Evolutionary conservation across 768 basidiomycete genomes (phyloP).

Genomic region (Trichaptum fuscoviolaceum): DNA sequence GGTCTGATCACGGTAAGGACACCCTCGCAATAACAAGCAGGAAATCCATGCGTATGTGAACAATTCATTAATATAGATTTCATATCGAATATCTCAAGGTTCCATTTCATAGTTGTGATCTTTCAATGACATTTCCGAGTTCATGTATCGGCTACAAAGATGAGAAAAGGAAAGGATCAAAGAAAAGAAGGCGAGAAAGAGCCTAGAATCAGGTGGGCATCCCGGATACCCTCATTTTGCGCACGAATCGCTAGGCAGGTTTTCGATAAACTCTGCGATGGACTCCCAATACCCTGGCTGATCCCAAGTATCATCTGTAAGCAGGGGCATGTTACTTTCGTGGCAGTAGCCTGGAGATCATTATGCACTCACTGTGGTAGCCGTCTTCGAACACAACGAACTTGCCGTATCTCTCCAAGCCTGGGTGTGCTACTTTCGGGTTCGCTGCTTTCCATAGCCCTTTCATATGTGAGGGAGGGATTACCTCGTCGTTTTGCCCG

Average conservation of each 20-base stretch:
- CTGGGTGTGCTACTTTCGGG: not conserved
- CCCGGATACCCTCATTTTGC: not conserved
- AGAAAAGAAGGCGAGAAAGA: not conserved
- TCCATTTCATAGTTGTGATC: no score
- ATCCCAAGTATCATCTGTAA: slow-evolving; percentile 50
- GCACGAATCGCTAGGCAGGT: slow-evolving; percentile 4
- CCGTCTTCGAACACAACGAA: slow-evolving; percentile 51
- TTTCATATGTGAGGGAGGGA: slow-evolving; percentile 48
- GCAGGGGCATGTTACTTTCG: not conserved
- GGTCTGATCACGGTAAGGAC: not conserved
- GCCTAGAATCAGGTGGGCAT: not conserved
- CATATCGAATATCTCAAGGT: no score
- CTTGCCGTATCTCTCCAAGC: slow-evolving; percentile 33
- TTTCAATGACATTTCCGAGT: no score
- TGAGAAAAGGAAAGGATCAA: not conserved
- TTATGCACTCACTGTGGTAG: slow-evolving; percentile 42
- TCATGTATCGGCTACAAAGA: not conserved
- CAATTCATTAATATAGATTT: no score
- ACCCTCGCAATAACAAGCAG: not conserved
- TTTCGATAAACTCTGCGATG: slow-evolving; percentile 41
- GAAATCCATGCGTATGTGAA: no score
- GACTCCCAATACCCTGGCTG: slow-evolving; percentile 51
- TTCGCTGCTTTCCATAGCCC: slow-evolving; percentile 15
- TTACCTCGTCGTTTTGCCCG: slow-evolving; percentile 53
- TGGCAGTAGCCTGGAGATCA: not conserved